phyloP scores from a whole-genome alignment of 148 eudicot species.

The Camellia sinensis region DNA sequence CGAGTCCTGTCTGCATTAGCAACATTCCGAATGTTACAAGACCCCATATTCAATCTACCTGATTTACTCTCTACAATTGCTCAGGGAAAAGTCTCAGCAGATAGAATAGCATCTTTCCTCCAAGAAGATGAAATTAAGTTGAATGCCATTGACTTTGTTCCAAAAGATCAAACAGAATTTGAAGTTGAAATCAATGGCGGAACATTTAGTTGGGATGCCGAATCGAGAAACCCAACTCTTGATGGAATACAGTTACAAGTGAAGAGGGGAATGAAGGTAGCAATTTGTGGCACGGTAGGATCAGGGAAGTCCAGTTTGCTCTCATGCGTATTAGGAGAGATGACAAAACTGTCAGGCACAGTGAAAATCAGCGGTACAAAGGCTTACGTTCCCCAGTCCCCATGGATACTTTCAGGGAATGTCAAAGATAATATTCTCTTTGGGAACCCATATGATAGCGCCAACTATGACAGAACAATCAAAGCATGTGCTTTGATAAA shows the following conservation, averaged over 20 bases:
- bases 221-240: slow-evolving; percentile 50
- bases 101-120: slow-evolving; percentile 68
- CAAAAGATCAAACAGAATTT: slow-evolving; percentile 40
- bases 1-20: slow-evolving; percentile 86
- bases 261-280: slow-evolving; percentile 87
- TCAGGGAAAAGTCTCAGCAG: slow-evolving; percentile 90
- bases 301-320: slow-evolving; percentile 96
- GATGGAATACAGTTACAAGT: slow-evolving; percentile 54
- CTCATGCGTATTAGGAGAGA: slow-evolving; percentile 82
- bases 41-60: slow-evolving; percentile 86
- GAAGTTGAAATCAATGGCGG: slow-evolving; percentile 60
- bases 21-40: slow-evolving; percentile 95
- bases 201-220: slow-evolving; percentile 66
- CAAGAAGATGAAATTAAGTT: slow-evolving; percentile 80
- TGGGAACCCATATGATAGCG: slow-evolving; percentile 65
- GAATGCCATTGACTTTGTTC: slow-evolving; percentile 55
- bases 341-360: slow-evolving; percentile 58
- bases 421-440: slow-evolving; percentile 87
- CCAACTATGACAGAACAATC: slow-evolving; percentile 59
- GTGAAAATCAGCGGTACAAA: slow-evolving; percentile 82
- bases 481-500: slow-evolving; percentile 80
- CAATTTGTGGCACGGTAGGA: slow-evolving; percentile 95
- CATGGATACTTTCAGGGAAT: slow-evolving; percentile 93
- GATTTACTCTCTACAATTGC: slow-evolving; percentile 78
- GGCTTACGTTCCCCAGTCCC: slow-evolving; percentile 94